Percentiles rank a stretch among this genome's conserved stretches.
phyloP scores from a whole-genome alignment of 495 filamentous ascomycete genomes.

The Penicillium cataractarum region DNA sequence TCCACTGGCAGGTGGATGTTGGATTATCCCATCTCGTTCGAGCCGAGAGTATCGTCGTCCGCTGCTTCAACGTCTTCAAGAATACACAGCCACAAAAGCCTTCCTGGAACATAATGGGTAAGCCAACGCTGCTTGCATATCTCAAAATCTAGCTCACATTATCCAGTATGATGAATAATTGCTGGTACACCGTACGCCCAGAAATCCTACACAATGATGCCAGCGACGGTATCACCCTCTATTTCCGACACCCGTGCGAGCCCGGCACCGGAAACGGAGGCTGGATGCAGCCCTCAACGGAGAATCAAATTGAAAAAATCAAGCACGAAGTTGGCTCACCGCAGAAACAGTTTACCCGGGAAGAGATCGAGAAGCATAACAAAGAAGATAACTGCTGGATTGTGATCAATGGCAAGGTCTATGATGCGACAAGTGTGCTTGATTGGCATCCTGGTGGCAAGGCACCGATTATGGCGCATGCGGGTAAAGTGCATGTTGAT shows the following conservation, averaged over 20 bases:
- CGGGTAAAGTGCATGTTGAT: background rate
- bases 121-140: background rate
- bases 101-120: conserved; percentile 6
- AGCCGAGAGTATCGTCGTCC: conserved; percentile 2
- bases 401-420: conserved; percentile 79
- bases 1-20: conserved; percentile 3
- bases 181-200: conserved; percentile 1
- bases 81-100: conserved; percentile 1
- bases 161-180: conserved; percentile 4
- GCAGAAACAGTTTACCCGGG: background rate
- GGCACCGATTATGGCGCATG: background rate
- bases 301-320: conserved; percentile 2
- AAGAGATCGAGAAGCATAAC: conserved; percentile 49
- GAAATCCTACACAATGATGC: background rate
- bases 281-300: conserved; percentile 4
- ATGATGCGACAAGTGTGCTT: conserved; percentile 66
- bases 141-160: background rate
- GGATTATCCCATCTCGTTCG: background rate
- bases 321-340: conserved; percentile 1
- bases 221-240: background rate
- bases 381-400: conserved; percentile 78
- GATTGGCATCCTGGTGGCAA: conserved; percentile 38
- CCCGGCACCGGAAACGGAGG: conserved; percentile 6
- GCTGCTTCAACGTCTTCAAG: conserved; percentile 6
- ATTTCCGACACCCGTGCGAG: conserved; percentile 1